Evolutionary conservation across 2,329 filamentous ascomycete genomes (phyloP).

Genomic region (Pyrenochaeta sp.): DNA sequence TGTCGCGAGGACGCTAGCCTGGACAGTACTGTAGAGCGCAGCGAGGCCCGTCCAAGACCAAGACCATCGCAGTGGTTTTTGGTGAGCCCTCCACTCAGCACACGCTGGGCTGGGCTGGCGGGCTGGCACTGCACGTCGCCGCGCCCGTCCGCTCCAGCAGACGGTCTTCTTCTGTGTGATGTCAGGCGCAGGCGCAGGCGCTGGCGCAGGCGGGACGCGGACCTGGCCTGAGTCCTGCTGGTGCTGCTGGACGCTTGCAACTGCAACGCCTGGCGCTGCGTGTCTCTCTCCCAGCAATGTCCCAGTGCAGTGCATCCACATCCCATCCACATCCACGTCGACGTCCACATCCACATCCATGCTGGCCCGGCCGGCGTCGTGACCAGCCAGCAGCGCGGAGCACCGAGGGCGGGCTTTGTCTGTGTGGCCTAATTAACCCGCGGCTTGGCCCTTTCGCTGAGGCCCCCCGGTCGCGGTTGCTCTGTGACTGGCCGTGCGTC

Average conservation of each 20-base stretch:
- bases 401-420: constrained; percentile 16
- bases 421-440: not conserved
- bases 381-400: constrained; percentile 10
- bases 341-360: not conserved
- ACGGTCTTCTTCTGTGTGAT: not conserved
- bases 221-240: not conserved
- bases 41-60: not conserved
- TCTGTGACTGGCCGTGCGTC: constrained; percentile 23
- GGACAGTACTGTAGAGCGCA: not conserved
- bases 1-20: not conserved
- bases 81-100: not conserved
- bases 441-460: constrained; percentile 1
- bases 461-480: constrained; percentile 28
- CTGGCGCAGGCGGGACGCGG: not conserved
- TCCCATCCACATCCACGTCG: not conserved
- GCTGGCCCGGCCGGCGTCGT: not conserved
- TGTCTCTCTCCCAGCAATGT: not conserved
- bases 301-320: too few species aligned
- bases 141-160: not conserved
- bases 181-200: not conserved
- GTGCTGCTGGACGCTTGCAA: not conserved
- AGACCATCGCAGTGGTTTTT: constrained; percentile 5
- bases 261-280: not conserved
- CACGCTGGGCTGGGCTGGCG: not conserved
- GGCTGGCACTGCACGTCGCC: not conserved